phyloP scores from a whole-genome alignment of 1,284 basidiomycete species.

The Puccinia polysora region DNA sequence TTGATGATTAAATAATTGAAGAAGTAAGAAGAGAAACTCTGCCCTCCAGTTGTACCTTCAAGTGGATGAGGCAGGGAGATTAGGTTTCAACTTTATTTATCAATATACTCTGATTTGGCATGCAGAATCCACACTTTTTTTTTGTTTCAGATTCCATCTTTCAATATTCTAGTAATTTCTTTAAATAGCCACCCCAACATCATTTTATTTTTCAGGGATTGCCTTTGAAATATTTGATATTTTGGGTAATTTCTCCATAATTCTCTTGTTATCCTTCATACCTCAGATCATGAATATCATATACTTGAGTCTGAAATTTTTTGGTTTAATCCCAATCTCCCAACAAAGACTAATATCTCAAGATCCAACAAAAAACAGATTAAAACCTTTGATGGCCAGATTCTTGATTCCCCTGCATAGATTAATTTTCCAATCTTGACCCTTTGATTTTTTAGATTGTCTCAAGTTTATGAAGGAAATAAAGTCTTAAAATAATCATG shows the following conservation, averaged over 20 bases:
- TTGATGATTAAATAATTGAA: too few species aligned
- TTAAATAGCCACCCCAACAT: too few species aligned
- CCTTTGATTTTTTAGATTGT: slow-evolving; percentile 65
- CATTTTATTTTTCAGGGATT: slow-evolving; percentile 97
- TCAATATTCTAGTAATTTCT: too few species aligned
- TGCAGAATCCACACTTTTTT: too few species aligned
- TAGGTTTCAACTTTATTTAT: too few species aligned
- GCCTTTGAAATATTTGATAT: slow-evolving; percentile 93
- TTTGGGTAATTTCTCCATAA: slow-evolving; percentile 95
- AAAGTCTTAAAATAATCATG: slow-evolving; percentile 37
- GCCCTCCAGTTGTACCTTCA: too few species aligned
- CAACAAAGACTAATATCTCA: slow-evolving; percentile 86
- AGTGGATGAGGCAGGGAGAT: too few species aligned
- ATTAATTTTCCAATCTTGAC: background rate
- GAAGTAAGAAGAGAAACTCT: too few species aligned
- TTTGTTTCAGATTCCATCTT: too few species aligned
- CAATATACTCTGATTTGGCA: too few species aligned
- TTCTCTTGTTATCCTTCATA: slow-evolving; percentile 89
- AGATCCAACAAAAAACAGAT: slow-evolving; percentile 62
- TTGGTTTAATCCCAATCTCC: slow-evolving; percentile 86
- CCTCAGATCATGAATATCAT: slow-evolving; percentile 98
- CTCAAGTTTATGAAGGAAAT: slow-evolving; percentile 55
- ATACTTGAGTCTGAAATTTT: slow-evolving; percentile 88
- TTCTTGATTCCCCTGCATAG: slow-evolving; percentile 54
- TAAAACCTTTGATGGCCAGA: slow-evolving; percentile 67